A percentile compares a stretch with the other conserved stretches of the same genome.
Conservation (phyloP, 1,284 basidiomycete genomes). For the Mycosarcoma maydis region DNA sequence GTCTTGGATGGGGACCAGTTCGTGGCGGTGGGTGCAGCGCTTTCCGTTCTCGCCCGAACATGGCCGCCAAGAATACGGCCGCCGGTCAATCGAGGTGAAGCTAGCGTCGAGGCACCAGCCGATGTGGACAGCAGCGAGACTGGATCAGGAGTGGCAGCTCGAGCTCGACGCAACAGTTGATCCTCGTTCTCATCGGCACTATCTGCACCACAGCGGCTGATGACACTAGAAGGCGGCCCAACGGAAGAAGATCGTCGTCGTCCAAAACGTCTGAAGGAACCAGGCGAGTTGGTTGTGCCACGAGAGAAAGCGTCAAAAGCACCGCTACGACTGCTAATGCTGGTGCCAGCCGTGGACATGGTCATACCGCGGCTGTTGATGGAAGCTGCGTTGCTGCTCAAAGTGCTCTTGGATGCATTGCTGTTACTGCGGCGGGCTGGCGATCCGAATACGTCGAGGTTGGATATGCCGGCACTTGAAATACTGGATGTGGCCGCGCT, state of each 20-base stretch:
- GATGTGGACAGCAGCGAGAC: slow-evolving; percentile 21
- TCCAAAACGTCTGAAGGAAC: slow-evolving; percentile 27
- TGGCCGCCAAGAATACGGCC: slow-evolving; percentile 11
- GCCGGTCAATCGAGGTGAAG: neutral
- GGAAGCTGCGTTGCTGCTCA: slow-evolving; percentile 38
- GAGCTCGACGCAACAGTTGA: slow-evolving; percentile 6
- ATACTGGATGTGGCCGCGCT: slow-evolving; percentile 37
- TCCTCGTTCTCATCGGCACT: slow-evolving; percentile 26
- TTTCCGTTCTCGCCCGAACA: slow-evolving; percentile 27
- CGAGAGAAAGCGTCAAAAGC: slow-evolving; percentile 21
- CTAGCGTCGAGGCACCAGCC: slow-evolving; percentile 2
- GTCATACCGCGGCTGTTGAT: slow-evolving; percentile 48
- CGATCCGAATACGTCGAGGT: slow-evolving; percentile 51
- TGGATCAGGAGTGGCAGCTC: slow-evolving; percentile 32
- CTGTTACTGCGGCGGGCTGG: slow-evolving; percentile 50
- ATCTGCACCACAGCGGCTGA: slow-evolving; percentile 14
- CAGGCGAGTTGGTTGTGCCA: slow-evolving; percentile 21
- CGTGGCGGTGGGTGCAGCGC: slow-evolving; percentile 15
- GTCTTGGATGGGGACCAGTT: slow-evolving; percentile 18
- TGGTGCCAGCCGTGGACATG: slow-evolving; percentile 50
- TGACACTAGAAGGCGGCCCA: slow-evolving; percentile 24
- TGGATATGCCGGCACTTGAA: slow-evolving; percentile 39
- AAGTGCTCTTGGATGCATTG: slow-evolving; percentile 51
- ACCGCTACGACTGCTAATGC: slow-evolving; percentile 51
- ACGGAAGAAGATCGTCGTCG: slow-evolving; percentile 36